phyloP scores from a whole-genome alignment of 75 land plant species.

The Pseudotsuga menziesii region DNA sequence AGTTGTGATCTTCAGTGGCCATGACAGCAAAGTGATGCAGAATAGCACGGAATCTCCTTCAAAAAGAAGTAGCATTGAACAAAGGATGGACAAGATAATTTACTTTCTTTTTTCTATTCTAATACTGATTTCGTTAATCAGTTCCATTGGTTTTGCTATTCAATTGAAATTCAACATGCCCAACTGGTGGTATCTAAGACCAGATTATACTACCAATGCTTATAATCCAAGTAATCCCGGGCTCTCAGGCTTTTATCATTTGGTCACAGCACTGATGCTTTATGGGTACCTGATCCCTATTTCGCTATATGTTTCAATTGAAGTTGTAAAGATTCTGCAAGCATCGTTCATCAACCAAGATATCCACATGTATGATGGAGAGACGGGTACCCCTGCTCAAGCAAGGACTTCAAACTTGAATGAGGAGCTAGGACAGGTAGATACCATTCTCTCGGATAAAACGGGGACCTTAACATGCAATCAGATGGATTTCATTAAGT shows the following conservation, averaged over 20 bases:
- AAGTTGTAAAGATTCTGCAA: slow-evolving; percentile 63
- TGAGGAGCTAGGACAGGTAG: slow-evolving; percentile 77
- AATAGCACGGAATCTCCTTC: slow-evolving; percentile 66
- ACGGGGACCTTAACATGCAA: slow-evolving; percentile 72
- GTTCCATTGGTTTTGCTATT: slow-evolving; percentile 53
- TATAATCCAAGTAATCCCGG: slow-evolving; percentile 33
- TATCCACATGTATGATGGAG: slow-evolving; percentile 50
- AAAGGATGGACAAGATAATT: slow-evolving; percentile 65
- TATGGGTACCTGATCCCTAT: slow-evolving; percentile 72
- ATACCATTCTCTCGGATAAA: slow-evolving; percentile 66
- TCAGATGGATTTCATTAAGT: slow-evolving; percentile 69
- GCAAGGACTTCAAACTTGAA: slow-evolving; percentile 74
- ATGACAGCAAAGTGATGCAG: slow-evolving; percentile 71
- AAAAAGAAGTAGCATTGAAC: slow-evolving; percentile 61
- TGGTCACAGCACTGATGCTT: slow-evolving; percentile 62
- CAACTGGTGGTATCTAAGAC: slow-evolving; percentile 60
- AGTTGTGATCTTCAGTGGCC: slow-evolving; percentile 62
- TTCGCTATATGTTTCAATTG: slow-evolving; percentile 73
- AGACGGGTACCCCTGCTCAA: slow-evolving; percentile 44
- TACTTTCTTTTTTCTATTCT: slow-evolving; percentile 57
- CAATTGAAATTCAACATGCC: slow-evolving; percentile 33
- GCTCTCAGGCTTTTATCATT: slow-evolving; percentile 41
- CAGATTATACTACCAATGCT: slow-evolving; percentile 24
- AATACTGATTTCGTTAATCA: slow-evolving; percentile 47
- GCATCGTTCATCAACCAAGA: slow-evolving; percentile 64